phyloP scores from a whole-genome alignment of 352 stramenopile species.

The Pythium apleroticum region DNA sequence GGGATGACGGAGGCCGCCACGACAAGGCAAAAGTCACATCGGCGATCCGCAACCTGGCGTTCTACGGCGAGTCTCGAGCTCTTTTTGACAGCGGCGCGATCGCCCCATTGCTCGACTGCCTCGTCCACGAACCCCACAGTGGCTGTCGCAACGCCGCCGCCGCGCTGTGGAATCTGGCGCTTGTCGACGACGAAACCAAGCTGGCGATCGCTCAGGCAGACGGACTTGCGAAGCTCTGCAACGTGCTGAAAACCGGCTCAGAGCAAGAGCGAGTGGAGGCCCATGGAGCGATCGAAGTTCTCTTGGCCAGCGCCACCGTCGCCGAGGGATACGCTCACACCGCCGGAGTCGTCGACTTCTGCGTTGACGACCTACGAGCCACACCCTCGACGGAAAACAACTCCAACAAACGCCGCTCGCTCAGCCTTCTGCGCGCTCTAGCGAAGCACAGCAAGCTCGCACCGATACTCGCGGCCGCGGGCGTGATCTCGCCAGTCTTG shows the following conservation, averaged over 20 bases:
- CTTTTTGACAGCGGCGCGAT: neutral
- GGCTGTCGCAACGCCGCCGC: neutral
- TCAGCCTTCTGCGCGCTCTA: neutral
- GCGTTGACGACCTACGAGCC: neutral
- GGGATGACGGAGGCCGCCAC: neutral
- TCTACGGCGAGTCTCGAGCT: neutral
- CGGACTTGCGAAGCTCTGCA: neutral
- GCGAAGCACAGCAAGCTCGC: neutral
- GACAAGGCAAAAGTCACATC: slow-evolving; percentile 5
- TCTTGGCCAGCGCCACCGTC: neutral
- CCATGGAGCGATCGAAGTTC: slow-evolving; percentile 1
- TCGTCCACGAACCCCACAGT: slow-evolving; percentile 1
- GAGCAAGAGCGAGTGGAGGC: neutral
- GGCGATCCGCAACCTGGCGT: neutral
- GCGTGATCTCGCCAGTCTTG: slow-evolving; percentile 4
- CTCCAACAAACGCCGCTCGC: neutral
- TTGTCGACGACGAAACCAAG: neutral
- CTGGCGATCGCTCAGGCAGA: neutral
- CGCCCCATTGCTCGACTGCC: neutral
- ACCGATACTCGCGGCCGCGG: neutral
- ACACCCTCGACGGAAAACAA: neutral
- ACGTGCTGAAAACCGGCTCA: neutral
- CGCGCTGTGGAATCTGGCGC: slow-evolving; percentile 4
- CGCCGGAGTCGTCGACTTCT: neutral
- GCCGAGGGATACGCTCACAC: neutral